A percentile compares a stretch with the other conserved stretches of the same genome.
These are phyloP conservation scores for Hymenoscyphus repandus DNA, from an alignment of 2,329 filamentous ascomycete species.

Conservation along the genomic window DNA sequence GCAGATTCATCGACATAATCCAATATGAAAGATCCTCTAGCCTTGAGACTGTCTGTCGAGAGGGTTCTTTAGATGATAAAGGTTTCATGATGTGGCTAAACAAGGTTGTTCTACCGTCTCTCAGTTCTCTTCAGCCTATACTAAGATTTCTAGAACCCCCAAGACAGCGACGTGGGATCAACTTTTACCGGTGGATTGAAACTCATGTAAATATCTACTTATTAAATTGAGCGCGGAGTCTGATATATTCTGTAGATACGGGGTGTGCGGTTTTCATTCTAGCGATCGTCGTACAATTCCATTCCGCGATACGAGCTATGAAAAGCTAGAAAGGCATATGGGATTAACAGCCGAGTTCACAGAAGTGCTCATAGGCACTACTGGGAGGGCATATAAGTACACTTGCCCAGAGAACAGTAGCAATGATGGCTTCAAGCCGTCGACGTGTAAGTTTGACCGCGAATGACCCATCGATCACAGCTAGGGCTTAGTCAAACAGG, in stretches of 20 bases:
- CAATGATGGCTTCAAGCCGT: not conserved
- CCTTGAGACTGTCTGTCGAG: not conserved
- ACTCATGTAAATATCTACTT: not conserved
- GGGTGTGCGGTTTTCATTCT: not conserved
- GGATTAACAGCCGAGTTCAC: not conserved
- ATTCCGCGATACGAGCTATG: not conserved
- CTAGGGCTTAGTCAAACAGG: not conserved
- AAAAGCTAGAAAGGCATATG: not conserved
- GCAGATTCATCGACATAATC: not conserved
- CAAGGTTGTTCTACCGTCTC: not conserved
- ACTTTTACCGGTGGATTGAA: not conserved
- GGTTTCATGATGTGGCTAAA: not conserved
- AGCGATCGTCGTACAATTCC: constrained; percentile 1
- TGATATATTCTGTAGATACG: not conserved
- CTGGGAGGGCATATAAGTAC: not conserved
- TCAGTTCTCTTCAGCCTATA: not conserved
- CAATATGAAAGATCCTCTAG: not conserved
- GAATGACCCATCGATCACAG: not conserved
- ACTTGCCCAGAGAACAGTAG: not conserved
- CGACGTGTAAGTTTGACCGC: not conserved
- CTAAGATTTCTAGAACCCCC: not conserved
- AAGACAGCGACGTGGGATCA: not conserved
- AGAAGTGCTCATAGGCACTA: not conserved
- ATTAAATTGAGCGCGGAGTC: not conserved
- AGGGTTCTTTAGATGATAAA: not conserved